Base-by-base conservation (phyloP, 225 moss, liverwort and hornwort genomes). In the Climacium dendroides region DNA sequence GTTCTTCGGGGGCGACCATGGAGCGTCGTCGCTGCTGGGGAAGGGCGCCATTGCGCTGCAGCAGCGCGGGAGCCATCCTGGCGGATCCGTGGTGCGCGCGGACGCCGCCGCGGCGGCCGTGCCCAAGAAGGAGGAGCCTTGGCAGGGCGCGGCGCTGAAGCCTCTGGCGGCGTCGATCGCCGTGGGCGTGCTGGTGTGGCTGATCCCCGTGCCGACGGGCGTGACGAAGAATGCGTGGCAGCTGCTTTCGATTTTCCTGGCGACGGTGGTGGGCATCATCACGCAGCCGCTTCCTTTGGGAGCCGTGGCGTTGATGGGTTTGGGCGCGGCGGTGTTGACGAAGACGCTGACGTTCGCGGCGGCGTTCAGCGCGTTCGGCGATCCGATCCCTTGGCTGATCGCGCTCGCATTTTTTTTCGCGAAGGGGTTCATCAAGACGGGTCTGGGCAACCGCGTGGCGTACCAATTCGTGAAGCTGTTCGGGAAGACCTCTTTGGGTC, bases 371-470 rank as follows among this genome's bases (percentile, higher is more conserved):
- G 98, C 98, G 43, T 98, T 98, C 85, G 98, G 97, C 48, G 97
- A 98, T 77, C 98, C 98, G 67, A 98, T 98, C 75, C 98, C 98
- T 60, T 98, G 98, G 98, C 94, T 98, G 83, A 98, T 98, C 80
- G 98, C 98, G 69, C 89, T 98, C 6, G 98, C 98, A 10, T 98
- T 98, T 77, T 98, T 98, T 90, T 98, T 98, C 85, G 98, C 98
- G n/a, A 97, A 95, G 85, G 98, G 98, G 45, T 98, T 98, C 86
- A 98, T 98, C 85, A 98, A 98, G 93, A 98, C 97, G 52, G 98
- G 98, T 41, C 85, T 98, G 64, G 98, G 98, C 18, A 98, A 98
- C 83, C 94, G 98, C 1, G 94, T 98, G 76, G 97, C 98, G 37
- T 98, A 97, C 89, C 96, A 98, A 86, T 98, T 98, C 81, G 97